phyloP scores from a whole-genome alignment of 2,329 filamentous ascomycete species.

The Cladobotryum mycophilum region DNA sequence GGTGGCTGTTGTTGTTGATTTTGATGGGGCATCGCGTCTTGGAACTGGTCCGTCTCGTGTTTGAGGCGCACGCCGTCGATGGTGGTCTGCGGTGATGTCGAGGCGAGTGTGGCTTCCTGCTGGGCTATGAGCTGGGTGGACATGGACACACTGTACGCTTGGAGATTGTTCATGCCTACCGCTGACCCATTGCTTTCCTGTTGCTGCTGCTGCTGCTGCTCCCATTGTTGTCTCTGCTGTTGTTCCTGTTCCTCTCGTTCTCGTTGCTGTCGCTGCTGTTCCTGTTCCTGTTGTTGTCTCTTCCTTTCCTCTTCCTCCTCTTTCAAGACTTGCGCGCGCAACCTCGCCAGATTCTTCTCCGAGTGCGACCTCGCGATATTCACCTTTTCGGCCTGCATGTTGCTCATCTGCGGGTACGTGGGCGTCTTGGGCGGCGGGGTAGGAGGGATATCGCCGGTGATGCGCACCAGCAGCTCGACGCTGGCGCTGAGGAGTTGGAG shows the following conservation, averaged over 20 bases:
- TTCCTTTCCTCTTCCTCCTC: conserved; percentile 21
- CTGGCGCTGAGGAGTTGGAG: conserved; percentile 71
- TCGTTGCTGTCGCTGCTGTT: neutral
- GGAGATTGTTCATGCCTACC: conserved; percentile 16
- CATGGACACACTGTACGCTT: conserved; percentile 23
- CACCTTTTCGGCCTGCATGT: conserved; percentile 56
- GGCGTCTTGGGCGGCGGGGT: conserved; percentile 65
- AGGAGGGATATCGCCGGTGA: conserved; percentile 72
- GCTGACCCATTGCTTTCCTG: neutral
- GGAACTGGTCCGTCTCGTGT: conserved; percentile 25
- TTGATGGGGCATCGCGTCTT: conserved; percentile 13
- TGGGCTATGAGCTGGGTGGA: conserved; percentile 21
- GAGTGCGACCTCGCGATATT: conserved; percentile 54
- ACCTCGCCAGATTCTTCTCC: conserved; percentile 43
- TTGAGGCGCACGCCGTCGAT: conserved; percentile 53
- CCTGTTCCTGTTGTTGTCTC: conserved; percentile 13
- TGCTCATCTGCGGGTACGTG: conserved; percentile 59
- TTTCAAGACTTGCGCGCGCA: conserved; percentile 36
- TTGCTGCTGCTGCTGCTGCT: neutral
- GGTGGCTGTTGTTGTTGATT: conserved; percentile 5
- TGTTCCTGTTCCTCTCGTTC: conserved; percentile 4
- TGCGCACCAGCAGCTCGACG: conserved; percentile 63
- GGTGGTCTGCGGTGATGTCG: neutral
- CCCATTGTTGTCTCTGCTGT: conserved; percentile 1
- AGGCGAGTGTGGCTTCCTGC: conserved; percentile 13